Evolutionary conservation across 2,329 filamentous ascomycete species (phyloP).

Genomic region (Dothistroma septosporum): DNA sequence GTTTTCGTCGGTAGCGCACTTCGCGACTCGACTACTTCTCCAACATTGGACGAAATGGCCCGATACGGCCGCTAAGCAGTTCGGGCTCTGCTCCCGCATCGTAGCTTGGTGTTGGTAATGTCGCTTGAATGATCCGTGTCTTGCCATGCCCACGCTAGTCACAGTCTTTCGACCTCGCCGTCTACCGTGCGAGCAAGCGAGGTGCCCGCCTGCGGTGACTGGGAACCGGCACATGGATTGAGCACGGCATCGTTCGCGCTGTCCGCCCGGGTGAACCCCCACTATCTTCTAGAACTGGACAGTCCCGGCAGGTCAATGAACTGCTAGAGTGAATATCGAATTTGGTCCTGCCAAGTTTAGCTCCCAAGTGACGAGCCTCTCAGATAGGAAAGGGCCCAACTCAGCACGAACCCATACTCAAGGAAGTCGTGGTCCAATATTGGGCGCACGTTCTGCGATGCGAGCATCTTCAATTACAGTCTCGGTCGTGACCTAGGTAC

Average conservation of each 20-base stretch:
- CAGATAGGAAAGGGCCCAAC: no score
- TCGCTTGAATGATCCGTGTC: not conserved
- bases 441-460: not conserved
- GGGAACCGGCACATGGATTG: not conserved
- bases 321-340: no score
- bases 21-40: not conserved
- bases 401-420: not conserved
- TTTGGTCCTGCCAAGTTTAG: no score
- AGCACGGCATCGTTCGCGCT: not conserved
- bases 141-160: not conserved
- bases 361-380: no score
- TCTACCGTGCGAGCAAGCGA: not conserved
- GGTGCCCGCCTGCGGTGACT: not conserved
- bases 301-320: not conserved
- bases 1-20: not conserved
- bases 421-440: not conserved
- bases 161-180: not conserved
- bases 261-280: not conserved
- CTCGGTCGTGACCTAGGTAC: constrained; percentile 3
- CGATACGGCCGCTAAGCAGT: no score
- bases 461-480: constrained; percentile 6
- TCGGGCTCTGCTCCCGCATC: no score
- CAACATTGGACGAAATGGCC: not conserved
- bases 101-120: not conserved
- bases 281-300: not conserved